These are phyloP conservation scores for Telfairia occidentalis DNA, from an alignment of 331 rosid genomes.

Conservation along the genomic window DNA sequence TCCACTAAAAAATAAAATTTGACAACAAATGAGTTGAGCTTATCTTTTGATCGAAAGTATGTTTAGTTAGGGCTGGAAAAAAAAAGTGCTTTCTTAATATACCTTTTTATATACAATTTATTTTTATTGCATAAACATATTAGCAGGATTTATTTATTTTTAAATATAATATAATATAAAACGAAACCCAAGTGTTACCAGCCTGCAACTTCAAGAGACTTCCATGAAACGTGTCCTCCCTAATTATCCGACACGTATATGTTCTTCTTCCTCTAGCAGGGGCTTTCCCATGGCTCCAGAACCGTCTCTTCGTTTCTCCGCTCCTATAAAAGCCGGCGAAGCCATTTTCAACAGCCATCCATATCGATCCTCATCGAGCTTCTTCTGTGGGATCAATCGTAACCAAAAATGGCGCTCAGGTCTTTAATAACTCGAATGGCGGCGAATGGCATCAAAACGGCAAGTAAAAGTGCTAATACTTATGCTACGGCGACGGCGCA, in stretches of 20 bases:
- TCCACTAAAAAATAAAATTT: too few relatives aligned
- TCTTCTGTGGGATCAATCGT: neutral
- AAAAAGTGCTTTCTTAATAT: too few relatives aligned
- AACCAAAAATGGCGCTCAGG: constrained; percentile 33
- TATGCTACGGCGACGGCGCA: constrained; percentile 38
- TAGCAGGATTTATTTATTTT: too few relatives aligned
- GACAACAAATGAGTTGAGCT: too few relatives aligned
- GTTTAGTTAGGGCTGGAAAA: too few relatives aligned
- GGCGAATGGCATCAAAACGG: constrained; percentile 22
- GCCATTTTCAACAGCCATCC: neutral
- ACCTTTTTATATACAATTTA: too few relatives aligned
- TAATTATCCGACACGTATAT: constrained; percentile 20
- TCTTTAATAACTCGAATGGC: constrained; percentile 34
- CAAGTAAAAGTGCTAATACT: constrained; percentile 11
- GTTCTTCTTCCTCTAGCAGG: neutral
- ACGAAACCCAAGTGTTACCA: neutral
- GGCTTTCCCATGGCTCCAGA: constrained; percentile 35
- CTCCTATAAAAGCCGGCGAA: neutral
- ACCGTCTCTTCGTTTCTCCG: constrained; percentile 12
- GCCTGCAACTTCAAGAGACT: constrained; percentile 31
- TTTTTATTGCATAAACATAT: too few relatives aligned
- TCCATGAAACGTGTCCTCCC: constrained; percentile 18
- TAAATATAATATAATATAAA: neutral
- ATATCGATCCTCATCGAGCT: neutral
- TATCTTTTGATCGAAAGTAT: too few relatives aligned